A percentile compares a stretch with the other conserved stretches of the same genome.
These are phyloP conservation scores for Podila minutissima DNA, from an alignment of 192 early-diverging fungal genomes.

Conservation along the genomic window DNA sequence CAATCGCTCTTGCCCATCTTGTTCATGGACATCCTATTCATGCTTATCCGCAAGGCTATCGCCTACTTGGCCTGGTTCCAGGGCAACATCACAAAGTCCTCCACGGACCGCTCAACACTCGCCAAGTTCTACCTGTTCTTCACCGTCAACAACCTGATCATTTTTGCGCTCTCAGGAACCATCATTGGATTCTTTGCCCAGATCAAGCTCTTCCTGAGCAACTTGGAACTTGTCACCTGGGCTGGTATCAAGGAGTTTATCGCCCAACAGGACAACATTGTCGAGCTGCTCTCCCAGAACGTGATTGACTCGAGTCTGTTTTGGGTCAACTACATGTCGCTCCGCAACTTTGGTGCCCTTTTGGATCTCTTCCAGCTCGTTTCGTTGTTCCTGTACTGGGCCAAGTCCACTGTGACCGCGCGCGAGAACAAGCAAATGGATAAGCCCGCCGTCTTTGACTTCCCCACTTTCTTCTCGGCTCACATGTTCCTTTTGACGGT, in stretches of 20 bases:
- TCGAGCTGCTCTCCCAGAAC: conserved; percentile 38
- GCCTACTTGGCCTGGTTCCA: conserved; percentile 70
- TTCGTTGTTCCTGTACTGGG: conserved; percentile 67
- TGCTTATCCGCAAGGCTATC: conserved; percentile 71
- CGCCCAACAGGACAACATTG: conserved; percentile 41
- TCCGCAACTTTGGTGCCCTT: conserved; percentile 70
- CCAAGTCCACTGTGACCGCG: conserved; percentile 70
- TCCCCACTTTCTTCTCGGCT: conserved; percentile 71
- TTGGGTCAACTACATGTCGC: conserved; percentile 81
- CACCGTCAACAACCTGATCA: conserved; percentile 73
- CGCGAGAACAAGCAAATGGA: conserved; percentile 74
- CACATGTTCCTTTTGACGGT: conserved; percentile 79
- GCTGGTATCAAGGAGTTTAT: conserved; percentile 39
- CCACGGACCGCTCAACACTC: conserved; percentile 73
- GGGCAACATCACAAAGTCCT: conserved; percentile 76
- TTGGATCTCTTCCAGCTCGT: conserved; percentile 76
- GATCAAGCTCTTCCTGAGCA: conserved; percentile 23
- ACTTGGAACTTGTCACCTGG: conserved; percentile 18
- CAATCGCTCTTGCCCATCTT: conserved; percentile 75
- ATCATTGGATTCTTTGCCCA: conserved; percentile 24
- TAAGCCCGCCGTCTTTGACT: conserved; percentile 77
- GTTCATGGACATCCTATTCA: conserved; percentile 71
- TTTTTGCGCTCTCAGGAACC: conserved; percentile 64
- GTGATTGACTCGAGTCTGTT: conserved; percentile 66
- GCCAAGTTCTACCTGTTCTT: conserved; percentile 81